Evolutionary conservation across 352 stramenopile species (phyloP), one percentile per base, ranked within the genome.

Genomic region (Phytophthora litchii): DNA sequence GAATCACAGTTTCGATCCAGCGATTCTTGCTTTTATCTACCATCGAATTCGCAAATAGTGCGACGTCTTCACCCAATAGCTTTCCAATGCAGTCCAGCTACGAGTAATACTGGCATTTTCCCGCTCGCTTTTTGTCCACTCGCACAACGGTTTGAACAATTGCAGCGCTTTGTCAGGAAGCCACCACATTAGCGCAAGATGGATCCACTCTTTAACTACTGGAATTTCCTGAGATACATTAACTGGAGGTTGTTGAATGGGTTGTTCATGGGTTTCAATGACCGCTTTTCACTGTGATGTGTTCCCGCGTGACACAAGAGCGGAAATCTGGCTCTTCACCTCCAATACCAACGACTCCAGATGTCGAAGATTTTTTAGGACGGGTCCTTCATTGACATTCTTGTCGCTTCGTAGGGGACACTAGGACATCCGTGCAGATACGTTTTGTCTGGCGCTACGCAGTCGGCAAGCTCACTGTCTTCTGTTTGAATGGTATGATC

Each of bases 341-440:
- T 48, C 53, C 11, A 60, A 35, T n/a, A 54, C 12, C 12, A 64
- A 17, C 2, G 45, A 41, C 12, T 64, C 55, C 2, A 64, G 55
- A 5, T n/a, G 38, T 4, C 31, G 27, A 23, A 57, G 38, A 0
- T 45, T 13, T 14, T 61, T 61, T 2, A 54, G 34, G 4, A 54
- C 54, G 9, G 38, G 37, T 12, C 55, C 29, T 46, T 64, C 21
- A 41, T 58, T 31, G 2, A 51, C 12, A 10, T 45, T 52, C 23
- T 23, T 23, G 16, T 53, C 0, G 31, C 31, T 23, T 54, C 34
- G 25, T 45, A 54, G 14, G 48, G 35, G 2, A 21, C 48, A 11
- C 51, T 59, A 14, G 54, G 43, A 29, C 34, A 62, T 11, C 43
- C 54, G 29, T 62, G 54, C 13, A 62, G 17, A 42, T 62, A 54